These are phyloP conservation scores for Salinomyces thailandicus DNA, from an alignment of 2,329 filamentous ascomycete genomes.

Conservation along the genomic window DNA sequence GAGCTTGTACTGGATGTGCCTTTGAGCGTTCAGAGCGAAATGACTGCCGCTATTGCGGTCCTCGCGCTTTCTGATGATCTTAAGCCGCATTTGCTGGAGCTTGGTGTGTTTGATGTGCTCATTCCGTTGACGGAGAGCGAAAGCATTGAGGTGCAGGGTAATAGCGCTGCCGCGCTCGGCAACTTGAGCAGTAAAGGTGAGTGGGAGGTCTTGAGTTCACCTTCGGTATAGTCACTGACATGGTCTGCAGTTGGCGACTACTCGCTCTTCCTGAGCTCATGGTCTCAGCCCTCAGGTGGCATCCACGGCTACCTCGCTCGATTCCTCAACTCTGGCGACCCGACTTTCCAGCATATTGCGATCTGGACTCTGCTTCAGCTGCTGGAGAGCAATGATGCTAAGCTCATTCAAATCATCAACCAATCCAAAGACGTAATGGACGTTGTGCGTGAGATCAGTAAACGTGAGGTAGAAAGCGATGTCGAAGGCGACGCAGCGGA, in stretches of 20 bases:
- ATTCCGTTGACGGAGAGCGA: slow-evolving; percentile 91
- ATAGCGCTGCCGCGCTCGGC: slow-evolving; percentile 89
- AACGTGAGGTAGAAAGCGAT: slow-evolving; percentile 77
- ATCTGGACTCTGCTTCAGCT: slow-evolving; percentile 96
- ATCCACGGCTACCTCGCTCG: slow-evolving; percentile 91
- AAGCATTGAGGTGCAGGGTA: slow-evolving; percentile 96
- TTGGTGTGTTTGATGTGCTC: slow-evolving; percentile 91
- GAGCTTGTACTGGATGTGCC: slow-evolving; percentile 89
- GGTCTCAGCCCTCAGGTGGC: slow-evolving; percentile 82
- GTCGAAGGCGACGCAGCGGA: slow-evolving; percentile 76
- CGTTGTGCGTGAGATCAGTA: slow-evolving; percentile 84
- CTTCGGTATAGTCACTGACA: background rate
- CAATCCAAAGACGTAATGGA: slow-evolving; percentile 84
- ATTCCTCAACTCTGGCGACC: slow-evolving; percentile 87
- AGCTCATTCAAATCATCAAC: slow-evolving; percentile 76
- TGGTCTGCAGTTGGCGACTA: slow-evolving; percentile 72
- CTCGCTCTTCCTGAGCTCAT: slow-evolving; percentile 88
- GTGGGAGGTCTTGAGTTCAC: slow-evolving; percentile 13
- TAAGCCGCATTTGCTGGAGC: slow-evolving; percentile 77
- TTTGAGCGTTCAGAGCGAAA: slow-evolving; percentile 91
- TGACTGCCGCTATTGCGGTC: slow-evolving; percentile 98
- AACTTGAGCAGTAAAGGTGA: slow-evolving; percentile 95
- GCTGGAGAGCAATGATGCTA: slow-evolving; percentile 87
- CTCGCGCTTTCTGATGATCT: slow-evolving; percentile 90
- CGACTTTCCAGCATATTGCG: slow-evolving; percentile 97